A percentile compares a stretch with the other conserved stretches of the same genome.
Evolutionary conservation across 805 yeast species (phyloP).

Genomic region (Kodamaea kakaduensis): DNA sequence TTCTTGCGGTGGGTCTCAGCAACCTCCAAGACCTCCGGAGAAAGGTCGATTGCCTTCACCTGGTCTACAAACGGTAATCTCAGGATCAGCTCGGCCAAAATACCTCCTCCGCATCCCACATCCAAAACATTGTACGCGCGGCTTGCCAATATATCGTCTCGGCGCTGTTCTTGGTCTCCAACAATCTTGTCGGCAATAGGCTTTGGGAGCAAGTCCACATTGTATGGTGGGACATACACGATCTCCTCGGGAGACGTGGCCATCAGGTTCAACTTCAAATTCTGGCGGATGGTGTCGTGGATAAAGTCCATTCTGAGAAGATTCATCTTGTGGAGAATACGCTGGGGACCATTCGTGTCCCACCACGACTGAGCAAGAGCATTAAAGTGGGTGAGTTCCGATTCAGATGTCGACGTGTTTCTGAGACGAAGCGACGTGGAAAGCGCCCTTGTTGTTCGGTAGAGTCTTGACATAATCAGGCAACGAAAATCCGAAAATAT

Average conservation of each 20-base stretch:
- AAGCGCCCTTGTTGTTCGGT: neutral
- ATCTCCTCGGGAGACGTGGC: constrained; percentile 34
- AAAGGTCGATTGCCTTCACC: constrained; percentile 83
- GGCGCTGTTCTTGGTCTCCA: constrained; percentile 46
- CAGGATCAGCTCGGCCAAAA: constrained; percentile 81
- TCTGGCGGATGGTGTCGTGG: constrained; percentile 49
- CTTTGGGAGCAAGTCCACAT: constrained; percentile 59
- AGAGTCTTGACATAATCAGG: neutral
- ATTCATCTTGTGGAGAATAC: constrained; percentile 94
- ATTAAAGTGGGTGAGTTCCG: constrained; percentile 79
- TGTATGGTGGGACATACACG: constrained; percentile 76
- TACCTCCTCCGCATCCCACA: constrained; percentile 99
- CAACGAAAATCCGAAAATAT: neutral
- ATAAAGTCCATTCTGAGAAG: constrained; percentile 84
- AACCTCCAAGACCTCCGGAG: constrained; percentile 75
- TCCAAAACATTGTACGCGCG: constrained; percentile 61
- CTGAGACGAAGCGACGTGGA: constrained; percentile 2
- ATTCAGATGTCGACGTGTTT: constrained; percentile 44
- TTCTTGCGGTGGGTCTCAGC: constrained; percentile 63
- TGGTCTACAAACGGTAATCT: constrained; percentile 57
- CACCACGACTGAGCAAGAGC: constrained; percentile 96
- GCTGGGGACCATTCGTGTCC: constrained; percentile 90
- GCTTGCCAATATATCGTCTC: constrained; percentile 32
- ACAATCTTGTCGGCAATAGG: constrained; percentile 46
- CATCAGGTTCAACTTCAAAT: constrained; percentile 38